Percentiles rank a stretch among this genome's conserved stretches.
phyloP scores from a whole-genome alignment of 1,139 yeast genomes.

The Debaryomyces subglobosus region DNA sequence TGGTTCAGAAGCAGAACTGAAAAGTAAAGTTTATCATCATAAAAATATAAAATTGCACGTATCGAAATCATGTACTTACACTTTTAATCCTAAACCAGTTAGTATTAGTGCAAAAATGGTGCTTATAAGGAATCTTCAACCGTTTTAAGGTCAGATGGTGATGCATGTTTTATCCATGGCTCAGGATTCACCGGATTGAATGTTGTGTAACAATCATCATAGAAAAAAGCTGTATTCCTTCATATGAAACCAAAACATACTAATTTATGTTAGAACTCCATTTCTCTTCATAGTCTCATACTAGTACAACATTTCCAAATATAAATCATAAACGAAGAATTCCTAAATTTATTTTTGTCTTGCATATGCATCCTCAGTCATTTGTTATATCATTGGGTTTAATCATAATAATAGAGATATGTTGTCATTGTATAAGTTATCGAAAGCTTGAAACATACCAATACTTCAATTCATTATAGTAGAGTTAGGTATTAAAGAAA shows the following conservation, averaged over 20 bases:
- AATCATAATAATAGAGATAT: conserved; percentile 3
- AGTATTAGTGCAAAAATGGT: not conserved
- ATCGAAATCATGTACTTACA: conserved; percentile 1
- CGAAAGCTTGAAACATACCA: conserved; percentile 1
- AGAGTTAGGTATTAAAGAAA: not conserved
- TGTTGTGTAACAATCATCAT: conserved; percentile 50
- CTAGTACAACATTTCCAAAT: conserved; percentile 2
- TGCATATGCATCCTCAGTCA: conserved; percentile 51
- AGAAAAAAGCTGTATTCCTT: conserved; percentile 12
- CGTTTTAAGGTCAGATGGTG: conserved; percentile 71
- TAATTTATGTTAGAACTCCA: not conserved
- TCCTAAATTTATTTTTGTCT: conserved; percentile 58
- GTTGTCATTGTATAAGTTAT: not conserved
- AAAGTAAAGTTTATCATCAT: conserved; percentile 62
- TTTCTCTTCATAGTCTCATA: not conserved
- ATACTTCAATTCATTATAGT: not conserved
- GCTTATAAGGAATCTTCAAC: not conserved
- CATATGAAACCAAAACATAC: not conserved
- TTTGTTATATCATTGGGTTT: conserved; percentile 8
- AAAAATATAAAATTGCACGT: conserved; percentile 15
- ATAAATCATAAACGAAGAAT: conserved; percentile 65
- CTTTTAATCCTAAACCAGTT: conserved; percentile 4
- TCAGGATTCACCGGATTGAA: conserved; percentile 65
- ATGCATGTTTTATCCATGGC: conserved; percentile 78
- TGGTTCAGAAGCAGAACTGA: conserved; percentile 95